These are phyloP conservation scores for Antrodiella citrinella DNA, from an alignment of 768 basidiomycete genomes.

Conservation along the genomic window DNA sequence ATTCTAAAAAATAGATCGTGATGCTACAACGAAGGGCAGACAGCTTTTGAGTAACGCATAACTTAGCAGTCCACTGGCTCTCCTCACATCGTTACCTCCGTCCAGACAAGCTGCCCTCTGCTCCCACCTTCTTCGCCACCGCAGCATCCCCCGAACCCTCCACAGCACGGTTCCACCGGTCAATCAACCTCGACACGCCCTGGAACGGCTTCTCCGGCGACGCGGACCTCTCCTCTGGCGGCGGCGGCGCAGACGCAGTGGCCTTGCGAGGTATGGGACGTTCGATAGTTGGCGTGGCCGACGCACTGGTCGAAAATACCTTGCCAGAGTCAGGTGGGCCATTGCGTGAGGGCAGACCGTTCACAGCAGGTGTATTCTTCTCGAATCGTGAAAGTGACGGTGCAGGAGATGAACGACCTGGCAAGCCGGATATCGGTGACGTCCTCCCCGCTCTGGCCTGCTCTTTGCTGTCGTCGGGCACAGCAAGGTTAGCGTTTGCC, in stretches of 20 bases:
- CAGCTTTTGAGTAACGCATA: neutral
- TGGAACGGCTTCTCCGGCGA: conserved; percentile 75
- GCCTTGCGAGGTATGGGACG: conserved; percentile 6
- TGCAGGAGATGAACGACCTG: neutral
- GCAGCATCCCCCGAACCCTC: conserved; percentile 30
- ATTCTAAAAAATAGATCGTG: too few species aligned
- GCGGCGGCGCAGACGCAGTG: neutral
- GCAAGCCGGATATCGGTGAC: conserved; percentile 4
- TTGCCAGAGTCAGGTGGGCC: conserved; percentile 9
- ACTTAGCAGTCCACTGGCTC: neutral
- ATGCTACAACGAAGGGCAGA: too few species aligned
- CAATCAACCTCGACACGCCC: conserved; percentile 79
- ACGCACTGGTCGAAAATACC: conserved; percentile 7
- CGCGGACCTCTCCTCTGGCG: conserved; percentile 32
- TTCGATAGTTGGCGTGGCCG: neutral
- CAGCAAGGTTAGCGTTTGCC: conserved; percentile 13
- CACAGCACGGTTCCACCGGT: conserved; percentile 82
- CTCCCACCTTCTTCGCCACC: neutral
- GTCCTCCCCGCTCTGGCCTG: conserved; percentile 1
- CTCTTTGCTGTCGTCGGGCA: conserved; percentile 10
- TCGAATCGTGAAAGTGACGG: neutral
- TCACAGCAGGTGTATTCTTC: conserved; percentile 2
- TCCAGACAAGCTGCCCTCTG: neutral
- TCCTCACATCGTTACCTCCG: neutral
- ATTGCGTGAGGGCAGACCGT: conserved; percentile 15